These are phyloP conservation scores for Acanthamoeba lenticulata DNA, from an alignment of 208 protist species.

Conservation along the genomic window DNA sequence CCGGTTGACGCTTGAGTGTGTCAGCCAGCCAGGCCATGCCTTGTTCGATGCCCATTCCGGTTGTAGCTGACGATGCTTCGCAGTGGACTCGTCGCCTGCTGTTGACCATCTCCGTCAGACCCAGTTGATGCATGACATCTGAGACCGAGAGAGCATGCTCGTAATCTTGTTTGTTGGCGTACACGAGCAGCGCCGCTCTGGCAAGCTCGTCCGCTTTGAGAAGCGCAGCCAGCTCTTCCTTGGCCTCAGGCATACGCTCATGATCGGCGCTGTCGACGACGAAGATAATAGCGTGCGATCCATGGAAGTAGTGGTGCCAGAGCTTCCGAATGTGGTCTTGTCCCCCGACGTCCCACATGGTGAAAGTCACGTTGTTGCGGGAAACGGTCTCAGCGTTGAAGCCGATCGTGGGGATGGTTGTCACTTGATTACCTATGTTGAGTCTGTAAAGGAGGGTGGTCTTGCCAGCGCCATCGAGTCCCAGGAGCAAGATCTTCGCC, in stretches of 20 bases:
- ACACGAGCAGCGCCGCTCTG: conserved; percentile 89
- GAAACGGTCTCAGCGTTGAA: too few relatives aligned
- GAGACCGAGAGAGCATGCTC: conserved; percentile 71
- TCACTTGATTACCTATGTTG: conserved; percentile 89
- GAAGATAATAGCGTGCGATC: conserved; percentile 93
- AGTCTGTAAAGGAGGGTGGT: conserved; percentile 91
- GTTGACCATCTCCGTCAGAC: too few relatives aligned
- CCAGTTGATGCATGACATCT: too few relatives aligned
- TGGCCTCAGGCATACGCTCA: conserved; percentile 87
- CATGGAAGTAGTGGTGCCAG: conserved; percentile 97
- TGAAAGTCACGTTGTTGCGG: background rate
- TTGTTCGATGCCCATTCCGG: too few relatives aligned
- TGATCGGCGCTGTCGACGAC: conserved; percentile 93
- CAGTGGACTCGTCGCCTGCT: too few relatives aligned
- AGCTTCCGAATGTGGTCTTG: conserved; percentile 84
- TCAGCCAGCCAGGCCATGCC: too few relatives aligned
- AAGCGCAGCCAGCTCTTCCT: conserved; percentile 86
- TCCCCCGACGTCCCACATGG: background rate
- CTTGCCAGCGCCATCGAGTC: conserved; percentile 98
- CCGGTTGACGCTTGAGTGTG: too few relatives aligned
- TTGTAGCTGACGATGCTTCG: too few relatives aligned
- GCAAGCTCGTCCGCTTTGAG: conserved; percentile 90
- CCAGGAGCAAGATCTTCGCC: too few relatives aligned
- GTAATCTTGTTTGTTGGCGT: conserved; percentile 94
- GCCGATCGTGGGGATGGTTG: conserved; percentile 93